Evolutionary conservation across 768 basidiomycete species (phyloP).

Genomic region (Pilatotrama ljubarskyi): DNA sequence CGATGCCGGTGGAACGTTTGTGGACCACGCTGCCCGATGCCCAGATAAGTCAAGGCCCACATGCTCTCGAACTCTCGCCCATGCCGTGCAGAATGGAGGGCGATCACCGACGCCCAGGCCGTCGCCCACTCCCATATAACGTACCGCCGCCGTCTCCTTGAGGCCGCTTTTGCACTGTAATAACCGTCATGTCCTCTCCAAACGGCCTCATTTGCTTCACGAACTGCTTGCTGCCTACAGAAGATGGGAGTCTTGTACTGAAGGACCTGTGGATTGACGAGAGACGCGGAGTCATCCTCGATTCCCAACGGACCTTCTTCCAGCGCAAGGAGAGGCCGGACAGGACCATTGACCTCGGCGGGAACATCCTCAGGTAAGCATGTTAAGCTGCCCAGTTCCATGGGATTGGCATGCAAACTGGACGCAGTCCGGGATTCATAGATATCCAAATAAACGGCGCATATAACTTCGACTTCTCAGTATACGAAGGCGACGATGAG

Average conservation of each 20-base stretch:
- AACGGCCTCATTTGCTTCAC: constrained; percentile 85
- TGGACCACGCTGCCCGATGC: constrained; percentile 6
- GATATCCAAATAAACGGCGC: constrained; percentile 92
- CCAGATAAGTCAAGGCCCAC: constrained; percentile 16
- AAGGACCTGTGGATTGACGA: constrained; percentile 85
- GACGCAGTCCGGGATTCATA: constrained; percentile 72
- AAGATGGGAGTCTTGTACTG: constrained; percentile 74
- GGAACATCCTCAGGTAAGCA: constrained; percentile 71
- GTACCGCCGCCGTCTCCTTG: not conserved
- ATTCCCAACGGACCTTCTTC: constrained; percentile 76
- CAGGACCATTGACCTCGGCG: constrained; percentile 65
- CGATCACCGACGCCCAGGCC: not conserved
- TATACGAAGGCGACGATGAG: constrained; percentile 71
- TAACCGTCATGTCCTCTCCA: constrained; percentile 35
- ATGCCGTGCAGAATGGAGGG: constrained; percentile 4
- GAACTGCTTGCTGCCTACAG: constrained; percentile 77
- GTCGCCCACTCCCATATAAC: not conserved
- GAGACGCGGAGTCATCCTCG: constrained; percentile 67
- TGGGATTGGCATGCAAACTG: not conserved
- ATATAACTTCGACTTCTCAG: constrained; percentile 85
- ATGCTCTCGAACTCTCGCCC: constrained; percentile 16
- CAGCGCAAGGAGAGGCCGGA: constrained; percentile 58
- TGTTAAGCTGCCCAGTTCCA: not conserved
- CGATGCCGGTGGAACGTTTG: constrained; percentile 15
- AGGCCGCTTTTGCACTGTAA: not conserved